A percentile compares a stretch with the other conserved stretches of the same genome.
These are phyloP conservation scores for Metarhizium rileyi DNA, from an alignment of 2,329 filamentous ascomycete species.

Conservation along the genomic window DNA sequence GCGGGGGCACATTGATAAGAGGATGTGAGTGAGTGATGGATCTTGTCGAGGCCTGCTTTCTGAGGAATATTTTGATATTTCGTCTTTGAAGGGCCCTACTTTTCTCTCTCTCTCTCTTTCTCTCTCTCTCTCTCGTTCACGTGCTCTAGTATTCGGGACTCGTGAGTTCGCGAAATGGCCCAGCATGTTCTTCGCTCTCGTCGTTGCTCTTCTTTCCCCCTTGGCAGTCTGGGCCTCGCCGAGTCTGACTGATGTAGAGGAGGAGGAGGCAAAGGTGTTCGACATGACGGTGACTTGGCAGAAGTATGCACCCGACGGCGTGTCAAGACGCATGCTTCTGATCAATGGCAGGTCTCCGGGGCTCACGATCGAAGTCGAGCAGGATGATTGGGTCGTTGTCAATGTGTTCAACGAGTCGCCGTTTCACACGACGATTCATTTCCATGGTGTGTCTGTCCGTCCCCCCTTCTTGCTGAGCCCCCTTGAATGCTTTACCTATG, in stretches of 20 bases:
- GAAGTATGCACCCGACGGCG: conserved; percentile 33
- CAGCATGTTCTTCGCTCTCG: neutral
- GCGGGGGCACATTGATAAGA: no score
- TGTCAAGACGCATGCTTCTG: conserved; percentile 33
- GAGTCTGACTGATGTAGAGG: neutral
- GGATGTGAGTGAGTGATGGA: no score
- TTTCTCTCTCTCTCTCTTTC: no score
- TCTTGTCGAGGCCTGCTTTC: no score
- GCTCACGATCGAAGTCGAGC: conserved; percentile 38
- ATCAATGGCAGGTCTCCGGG: conserved; percentile 54
- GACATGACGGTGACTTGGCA: conserved; percentile 27
- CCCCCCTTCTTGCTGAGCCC: no score
- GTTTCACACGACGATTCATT: conserved; percentile 39
- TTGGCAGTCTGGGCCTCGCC: neutral
- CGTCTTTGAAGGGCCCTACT: no score
- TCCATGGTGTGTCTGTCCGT: conserved; percentile 30
- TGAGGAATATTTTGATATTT: no score
- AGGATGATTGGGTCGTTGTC: conserved; percentile 25
- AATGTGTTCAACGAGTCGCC: conserved; percentile 36
- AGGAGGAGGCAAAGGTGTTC: conserved; percentile 9
- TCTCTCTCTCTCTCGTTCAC: neutral
- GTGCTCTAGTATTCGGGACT: neutral
- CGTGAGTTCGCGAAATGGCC: neutral
- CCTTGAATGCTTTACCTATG: no score
- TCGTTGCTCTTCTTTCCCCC: neutral